phyloP scores from a whole-genome alignment of 1,284 basidiomycete genomes.

The Irpex lacteus region DNA sequence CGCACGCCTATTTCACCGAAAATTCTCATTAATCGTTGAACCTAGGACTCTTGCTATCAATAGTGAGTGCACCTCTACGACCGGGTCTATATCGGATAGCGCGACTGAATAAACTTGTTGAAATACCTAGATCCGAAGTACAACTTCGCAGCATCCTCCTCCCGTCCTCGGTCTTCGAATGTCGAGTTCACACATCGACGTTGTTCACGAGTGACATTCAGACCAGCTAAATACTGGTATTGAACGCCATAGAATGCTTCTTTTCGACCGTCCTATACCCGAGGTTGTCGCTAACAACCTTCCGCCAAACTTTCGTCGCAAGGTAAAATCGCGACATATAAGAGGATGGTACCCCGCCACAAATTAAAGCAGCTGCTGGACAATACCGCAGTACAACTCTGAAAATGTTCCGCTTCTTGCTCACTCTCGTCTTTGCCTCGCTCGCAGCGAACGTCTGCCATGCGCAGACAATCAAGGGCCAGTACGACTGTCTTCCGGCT shows the following conservation, averaged over 20 bases:
- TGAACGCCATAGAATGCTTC: neutral
- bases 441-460: conserved; percentile 18
- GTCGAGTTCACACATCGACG: neutral
- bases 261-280: conserved; percentile 4
- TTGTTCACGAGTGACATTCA: neutral
- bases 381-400: neutral
- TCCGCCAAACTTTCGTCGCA: neutral
- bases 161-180: neutral
- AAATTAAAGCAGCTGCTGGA: neutral
- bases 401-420: conserved; percentile 19
- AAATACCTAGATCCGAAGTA: neutral
- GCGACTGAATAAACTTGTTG: neutral
- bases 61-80: neutral
- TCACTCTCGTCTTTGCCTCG: conserved; percentile 18
- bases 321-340: neutral
- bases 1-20: neutral
- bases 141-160: neutral
- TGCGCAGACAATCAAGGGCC: conserved; percentile 39
- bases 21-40: neutral
- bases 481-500: conserved; percentile 41
- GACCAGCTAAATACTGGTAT: neutral
- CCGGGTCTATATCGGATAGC: conserved; percentile 3
- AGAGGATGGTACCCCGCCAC: neutral
- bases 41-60: neutral
- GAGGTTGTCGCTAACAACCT: conserved; percentile 10